Base-by-base conservation (phyloP, 1,284 basidiomycete genomes). In the Phenoliferia sp. region DNA sequence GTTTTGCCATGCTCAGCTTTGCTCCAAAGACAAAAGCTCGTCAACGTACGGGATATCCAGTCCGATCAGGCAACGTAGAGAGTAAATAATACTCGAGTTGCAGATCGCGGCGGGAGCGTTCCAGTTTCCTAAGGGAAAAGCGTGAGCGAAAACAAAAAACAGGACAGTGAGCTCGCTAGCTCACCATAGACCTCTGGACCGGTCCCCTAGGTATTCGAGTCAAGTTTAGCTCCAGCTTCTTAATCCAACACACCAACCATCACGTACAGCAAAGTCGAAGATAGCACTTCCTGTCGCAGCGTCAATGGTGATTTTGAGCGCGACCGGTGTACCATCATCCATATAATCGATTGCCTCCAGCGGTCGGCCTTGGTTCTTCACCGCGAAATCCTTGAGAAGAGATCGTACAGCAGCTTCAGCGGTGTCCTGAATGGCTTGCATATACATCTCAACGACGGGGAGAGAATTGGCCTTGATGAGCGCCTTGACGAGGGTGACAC, bases 391-490 rank as follows among this genome's bases (percentile, higher is more conserved):
- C 73, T 2, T 70, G 44, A 98, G 84, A 56, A 98, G 84, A 68
- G 87, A 88, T 61, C 94, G 86, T 1, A 98, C 94, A 5, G 90
- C 90, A 65, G 81, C 83, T 77, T 97, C 95, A 56, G 95, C 95
- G 76, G 97, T 98, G 64, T 84, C 80, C 59, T 91, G 88, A 78
- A 97, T 96, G 76, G 91, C 87, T 69, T 85, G 84, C 93, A 96
- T 96, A 81, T 96, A 95, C 73, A 87, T 85, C 77, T 97, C 93
- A 1, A 97, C 94, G 1, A 87, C 92, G 62, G 86, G 80, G 44
- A 96, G 83, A 3, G 88, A 86, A 77, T 95, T 96, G 73, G 97
- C 93, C 12, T 87, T 84, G 52, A 96, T 89, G 70, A 97, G n/a
- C n/a, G n/a, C 48, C 28, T 22, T 22, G 12, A 17, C 2, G 7